Base-by-base conservation (phyloP, 2,329 filamentous ascomycete genomes). In the Aspergillus neoniger region DNA sequence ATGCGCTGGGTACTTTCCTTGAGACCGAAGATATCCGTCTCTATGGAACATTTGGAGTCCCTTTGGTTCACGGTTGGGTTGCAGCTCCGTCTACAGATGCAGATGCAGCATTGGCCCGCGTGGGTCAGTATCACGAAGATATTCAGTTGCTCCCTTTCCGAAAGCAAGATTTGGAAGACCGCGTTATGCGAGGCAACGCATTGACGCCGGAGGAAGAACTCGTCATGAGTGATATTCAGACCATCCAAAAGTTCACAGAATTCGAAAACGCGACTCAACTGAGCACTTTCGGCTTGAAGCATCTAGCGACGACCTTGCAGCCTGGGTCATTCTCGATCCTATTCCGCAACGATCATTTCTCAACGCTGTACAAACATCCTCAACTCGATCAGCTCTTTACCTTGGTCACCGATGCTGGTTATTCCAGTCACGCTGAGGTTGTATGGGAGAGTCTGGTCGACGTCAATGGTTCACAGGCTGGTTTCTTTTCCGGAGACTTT, bases 321-420 rank as follows among this genome's bases (percentile, higher is more conserved):
- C 89, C 92, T 1, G 94, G 92, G 1, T 87, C 90, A 1, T 86
- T 97, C 63, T 91, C 91, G 0, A 98, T 99, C 53, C 78, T 99
- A 1, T 99, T 99, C 80, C 87, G 95, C 25, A 99, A 99, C 69
- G 94, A 99, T 71, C 95, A 99, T 74, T 99, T 99, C 72, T 92
- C 92, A 44, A 98, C 94, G 0, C 76, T 99, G 0, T 96, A 96
- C 76, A 91, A 93, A 62, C 92, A 98, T 68, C 92, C 94, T 0
- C 81, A 88, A 48, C 91, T 88, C 0, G 82, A 86, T 43, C 85
- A 91, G 65, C 82, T 98, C 1, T 85, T 94, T 64, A 92, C 91
- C 0, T 80, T 99, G 3, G 92, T 99, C 14, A 98, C 95, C 0
- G 95, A 99, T 72, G 90, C 92, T 25, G 95, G 95, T 0, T 99